A percentile compares a stretch with the other conserved stretches of the same genome.
phyloP scores from a whole-genome alignment of 768 basidiomycete species.

The Leccinum imitatum region DNA sequence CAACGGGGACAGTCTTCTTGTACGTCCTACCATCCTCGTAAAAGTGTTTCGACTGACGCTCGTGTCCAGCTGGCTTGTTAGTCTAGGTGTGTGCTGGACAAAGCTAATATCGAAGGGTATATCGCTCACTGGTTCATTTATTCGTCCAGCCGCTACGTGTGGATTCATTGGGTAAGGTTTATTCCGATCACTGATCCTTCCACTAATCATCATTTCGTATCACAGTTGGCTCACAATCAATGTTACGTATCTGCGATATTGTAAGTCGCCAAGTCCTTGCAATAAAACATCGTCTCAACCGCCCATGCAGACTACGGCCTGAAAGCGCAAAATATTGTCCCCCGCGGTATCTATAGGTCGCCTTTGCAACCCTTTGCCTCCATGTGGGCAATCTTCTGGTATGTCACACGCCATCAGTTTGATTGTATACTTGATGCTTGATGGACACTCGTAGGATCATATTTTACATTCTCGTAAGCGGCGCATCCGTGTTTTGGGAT shows the following conservation, averaged over 20 bases:
- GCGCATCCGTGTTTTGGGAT: conserved; percentile 59
- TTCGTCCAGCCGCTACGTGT: conserved; percentile 46
- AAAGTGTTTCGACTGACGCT: conserved; percentile 22
- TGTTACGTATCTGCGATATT: conserved; percentile 71
- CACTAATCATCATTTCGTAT: conserved; percentile 41
- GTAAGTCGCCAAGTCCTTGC: conserved; percentile 36
- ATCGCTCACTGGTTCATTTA: not conserved
- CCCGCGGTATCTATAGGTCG: conserved; percentile 62
- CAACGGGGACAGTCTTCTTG: conserved; percentile 43
- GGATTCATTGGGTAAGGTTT: conserved; percentile 49
- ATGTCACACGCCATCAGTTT: conserved; percentile 32
- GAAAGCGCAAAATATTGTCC: conserved; percentile 47
- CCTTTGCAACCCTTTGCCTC: conserved; percentile 64
- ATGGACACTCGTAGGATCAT: conserved; percentile 15
- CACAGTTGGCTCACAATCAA: conserved; percentile 63
- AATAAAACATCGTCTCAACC: conserved; percentile 35
- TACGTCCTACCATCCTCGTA: conserved; percentile 5
- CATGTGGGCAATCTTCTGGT: conserved; percentile 74
- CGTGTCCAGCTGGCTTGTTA: conserved; percentile 62
- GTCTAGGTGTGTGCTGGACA: conserved; percentile 41
- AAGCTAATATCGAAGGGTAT: not conserved
- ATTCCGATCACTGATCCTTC: conserved; percentile 29
- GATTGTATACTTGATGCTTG: conserved; percentile 3
- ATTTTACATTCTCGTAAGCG: conserved; percentile 59
- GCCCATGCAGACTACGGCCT: conserved; percentile 13